These are phyloP conservation scores for Arabidopsis lyrata DNA, from an alignment of 441 rosid species.

Conservation along the genomic window DNA sequence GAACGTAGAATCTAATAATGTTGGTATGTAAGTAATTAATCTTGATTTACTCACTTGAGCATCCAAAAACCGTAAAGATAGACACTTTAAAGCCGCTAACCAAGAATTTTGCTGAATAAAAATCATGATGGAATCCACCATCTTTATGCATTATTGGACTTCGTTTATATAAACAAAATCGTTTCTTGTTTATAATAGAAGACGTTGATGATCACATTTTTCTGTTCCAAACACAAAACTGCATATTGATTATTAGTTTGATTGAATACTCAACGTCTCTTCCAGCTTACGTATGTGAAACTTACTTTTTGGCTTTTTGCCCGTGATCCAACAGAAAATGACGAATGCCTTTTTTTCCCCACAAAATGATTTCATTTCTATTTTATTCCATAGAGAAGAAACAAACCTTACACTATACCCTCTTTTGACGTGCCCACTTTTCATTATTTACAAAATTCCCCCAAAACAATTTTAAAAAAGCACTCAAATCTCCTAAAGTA, in stretches of 20 bases:
- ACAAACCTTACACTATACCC: neutral
- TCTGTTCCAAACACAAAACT: neutral
- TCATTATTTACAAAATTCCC: conserved; percentile 4
- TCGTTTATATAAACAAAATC: neutral
- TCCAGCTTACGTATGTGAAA: neutral
- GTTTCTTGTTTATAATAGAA: neutral
- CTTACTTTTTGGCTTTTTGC: neutral
- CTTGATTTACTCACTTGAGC: neutral
- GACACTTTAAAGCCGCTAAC: neutral
- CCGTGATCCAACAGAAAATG: neutral
- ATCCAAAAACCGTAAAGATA: neutral
- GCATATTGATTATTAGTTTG: neutral
- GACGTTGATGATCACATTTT: too few relatives aligned
- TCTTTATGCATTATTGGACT: neutral
- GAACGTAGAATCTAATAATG: neutral
- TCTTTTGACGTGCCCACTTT: conserved; percentile 34
- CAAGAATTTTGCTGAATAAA: neutral
- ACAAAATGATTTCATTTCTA: neutral
- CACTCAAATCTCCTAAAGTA: neutral
- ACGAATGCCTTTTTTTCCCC: neutral
- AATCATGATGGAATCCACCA: too few relatives aligned
- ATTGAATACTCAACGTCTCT: neutral
- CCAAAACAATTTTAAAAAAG: neutral
- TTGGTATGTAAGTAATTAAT: too few relatives aligned
- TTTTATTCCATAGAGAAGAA: conserved; percentile 16